Base-by-base conservation (phyloP, 2,329 filamentous ascomycete species). In the Amphichorda felina region DNA sequence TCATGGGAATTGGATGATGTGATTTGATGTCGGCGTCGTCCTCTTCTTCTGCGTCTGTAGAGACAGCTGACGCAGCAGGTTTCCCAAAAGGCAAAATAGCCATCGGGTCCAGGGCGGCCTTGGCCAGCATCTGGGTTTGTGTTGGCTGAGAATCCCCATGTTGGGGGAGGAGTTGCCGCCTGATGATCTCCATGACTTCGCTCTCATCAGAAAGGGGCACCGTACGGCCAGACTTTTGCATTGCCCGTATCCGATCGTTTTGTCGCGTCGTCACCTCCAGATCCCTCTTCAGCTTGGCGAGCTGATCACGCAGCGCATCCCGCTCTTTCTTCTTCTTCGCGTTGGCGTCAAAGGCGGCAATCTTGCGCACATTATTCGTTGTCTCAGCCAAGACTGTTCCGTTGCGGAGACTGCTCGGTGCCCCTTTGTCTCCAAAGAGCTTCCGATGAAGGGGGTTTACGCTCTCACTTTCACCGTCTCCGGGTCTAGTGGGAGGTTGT, bases 1-100 rank as follows among this genome's bases (percentile, higher is more conserved):
- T 66, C 57, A 87, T 64, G 1, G 65, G 64, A 2, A 75, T 48
- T 0, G 80, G 84, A 35, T 73, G 69, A 47, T 88, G 82, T 2
- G 79, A 82, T 34, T 53, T 57, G 40, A 62, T 52, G 7, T 68
- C 59, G 0, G 70, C 51, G 2, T 60, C 47, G 4, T 61, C 48
- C 9, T 56, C 50, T 9, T 51, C 43, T 26, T 49, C 44, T 0
- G 53, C 44, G 3, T 41, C 36, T 0, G 45, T 36, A 0, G 55
- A 47, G 4, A 54, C 36, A 1, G 50, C 40, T 0, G 54, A 38
- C 0, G 46, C 44, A 2, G 24, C 28, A 13, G 56, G 46, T 29
- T 58, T 61, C 16, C 61, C 59, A 41, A 75, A 75, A 0, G 70
- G 69, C 0, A 76, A 49, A 34, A 73, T 61, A 0, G 59, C 59